Evolutionary conservation across 371 early-diverging fungal genomes (phyloP).

Genomic region (Mucor indicus): DNA sequence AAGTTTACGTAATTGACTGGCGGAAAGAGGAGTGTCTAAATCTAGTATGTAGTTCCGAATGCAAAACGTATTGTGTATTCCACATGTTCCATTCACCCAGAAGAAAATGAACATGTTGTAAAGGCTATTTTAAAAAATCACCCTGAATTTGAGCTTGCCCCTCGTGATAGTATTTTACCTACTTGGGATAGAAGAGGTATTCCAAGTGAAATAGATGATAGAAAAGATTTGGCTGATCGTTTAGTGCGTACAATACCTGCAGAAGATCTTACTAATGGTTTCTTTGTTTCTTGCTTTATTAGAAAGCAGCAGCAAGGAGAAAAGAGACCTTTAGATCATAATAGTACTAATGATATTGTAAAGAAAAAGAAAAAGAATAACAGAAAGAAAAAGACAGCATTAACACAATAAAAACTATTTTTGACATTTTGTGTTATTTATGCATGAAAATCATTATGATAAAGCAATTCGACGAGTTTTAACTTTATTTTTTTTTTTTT

Average conservation of each 20-base stretch:
- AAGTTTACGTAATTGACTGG: slow-evolving; percentile 11
- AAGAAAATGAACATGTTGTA: slow-evolving; percentile 98
- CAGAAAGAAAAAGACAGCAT: slow-evolving; percentile 17
- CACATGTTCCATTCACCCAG: slow-evolving; percentile 91
- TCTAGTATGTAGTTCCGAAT: slow-evolving; percentile 55
- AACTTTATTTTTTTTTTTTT: no score
- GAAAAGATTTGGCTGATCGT: slow-evolving; percentile 49
- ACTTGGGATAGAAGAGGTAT: slow-evolving; percentile 77
- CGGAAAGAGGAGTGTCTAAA: neutral
- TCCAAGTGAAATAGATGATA: slow-evolving; percentile 37
- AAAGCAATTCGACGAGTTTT: no score
- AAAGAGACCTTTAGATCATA: slow-evolving; percentile 9
- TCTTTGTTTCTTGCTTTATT: slow-evolving; percentile 83
- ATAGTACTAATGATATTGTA: neutral
- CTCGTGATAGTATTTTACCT: slow-evolving; percentile 61
- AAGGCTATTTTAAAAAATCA: slow-evolving; percentile 50
- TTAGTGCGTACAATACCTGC: slow-evolving; percentile 69
- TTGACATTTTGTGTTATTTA: no score
- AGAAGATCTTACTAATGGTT: slow-evolving; percentile 76
- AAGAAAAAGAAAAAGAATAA: slow-evolving; percentile 25
- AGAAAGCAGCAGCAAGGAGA: slow-evolving; percentile 23
- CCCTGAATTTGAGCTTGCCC: slow-evolving; percentile 57
- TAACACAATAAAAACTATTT: slow-evolving; percentile 10
- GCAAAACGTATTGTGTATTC: slow-evolving; percentile 89
- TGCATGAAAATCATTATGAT: neutral